phyloP scores from a whole-genome alignment of 371 early-diverging fungal genomes.

The Mucor piriformis region DNA sequence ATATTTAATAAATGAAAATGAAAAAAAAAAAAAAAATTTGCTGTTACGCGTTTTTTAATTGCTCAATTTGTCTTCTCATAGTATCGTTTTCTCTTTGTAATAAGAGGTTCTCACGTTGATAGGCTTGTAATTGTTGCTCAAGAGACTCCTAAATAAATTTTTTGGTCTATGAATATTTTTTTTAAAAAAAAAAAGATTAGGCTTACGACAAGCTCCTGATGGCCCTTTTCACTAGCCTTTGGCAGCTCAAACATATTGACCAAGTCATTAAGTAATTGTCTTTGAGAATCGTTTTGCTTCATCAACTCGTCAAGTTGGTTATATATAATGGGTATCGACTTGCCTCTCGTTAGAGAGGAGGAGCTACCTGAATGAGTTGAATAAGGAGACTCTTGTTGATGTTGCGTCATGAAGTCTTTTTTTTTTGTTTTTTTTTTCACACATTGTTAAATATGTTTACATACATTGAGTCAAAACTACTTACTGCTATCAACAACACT shows the following conservation, averaged over 20 bases:
- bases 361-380: slow-evolving; percentile 12
- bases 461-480: no score
- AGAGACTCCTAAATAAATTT: slow-evolving; percentile 25
- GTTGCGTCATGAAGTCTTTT: neutral
- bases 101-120: slow-evolving; percentile 52
- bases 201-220: slow-evolving; percentile 4
- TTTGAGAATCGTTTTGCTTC: slow-evolving; percentile 39
- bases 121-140: slow-evolving; percentile 49
- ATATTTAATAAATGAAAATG: slow-evolving; percentile 10
- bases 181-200: neutral
- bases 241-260: slow-evolving; percentile 6
- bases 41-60: slow-evolving; percentile 17
- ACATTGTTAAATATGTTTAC: neutral
- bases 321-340: slow-evolving; percentile 15
- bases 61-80: slow-evolving; percentile 54
- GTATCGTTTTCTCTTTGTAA: slow-evolving; percentile 59
- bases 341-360: neutral
- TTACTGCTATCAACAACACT: neutral
- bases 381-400: slow-evolving; percentile 6
- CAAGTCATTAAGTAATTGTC: slow-evolving; percentile 30
- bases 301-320: slow-evolving; percentile 41
- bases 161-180: neutral
- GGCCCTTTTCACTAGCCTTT: neutral
- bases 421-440: neutral
- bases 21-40: slow-evolving; percentile 8